phyloP scores from a whole-genome alignment of 495 filamentous ascomycete species.

The Daldinia loculata region DNA sequence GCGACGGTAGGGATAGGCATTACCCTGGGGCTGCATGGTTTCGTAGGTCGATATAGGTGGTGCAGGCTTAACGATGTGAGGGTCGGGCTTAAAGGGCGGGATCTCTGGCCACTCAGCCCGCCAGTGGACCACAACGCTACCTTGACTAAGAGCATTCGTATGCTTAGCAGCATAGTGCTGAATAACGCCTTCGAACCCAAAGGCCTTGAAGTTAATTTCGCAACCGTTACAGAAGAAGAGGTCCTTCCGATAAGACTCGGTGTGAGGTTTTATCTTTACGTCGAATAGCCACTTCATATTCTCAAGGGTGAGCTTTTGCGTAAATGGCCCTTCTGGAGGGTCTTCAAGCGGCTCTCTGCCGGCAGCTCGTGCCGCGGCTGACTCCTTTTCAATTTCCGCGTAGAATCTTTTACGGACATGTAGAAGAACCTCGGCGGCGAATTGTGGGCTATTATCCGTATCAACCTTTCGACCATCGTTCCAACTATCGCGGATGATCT shows the following conservation, averaged over 20 bases:
- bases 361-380: conserved; percentile 54
- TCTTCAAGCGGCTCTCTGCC: conserved; percentile 53
- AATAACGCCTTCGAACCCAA: conserved; percentile 78
- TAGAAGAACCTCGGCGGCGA: conserved; percentile 72
- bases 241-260: conserved; percentile 68
- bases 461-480: conserved; percentile 62
- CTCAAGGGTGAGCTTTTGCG: conserved; percentile 71
- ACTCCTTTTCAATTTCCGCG: conserved; percentile 61
- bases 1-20: neutral
- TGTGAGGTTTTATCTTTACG: conserved; percentile 72
- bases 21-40: conserved; percentile 8
- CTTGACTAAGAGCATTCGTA: conserved; percentile 69
- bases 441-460: conserved; percentile 66
- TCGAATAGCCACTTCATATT: conserved; percentile 89
- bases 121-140: conserved; percentile 77
- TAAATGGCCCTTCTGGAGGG: conserved; percentile 62
- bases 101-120: conserved; percentile 79
- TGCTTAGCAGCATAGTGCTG: conserved; percentile 87
- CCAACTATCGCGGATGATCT: conserved; percentile 69
- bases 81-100: conserved; percentile 60
- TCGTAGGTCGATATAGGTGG: conserved; percentile 7
- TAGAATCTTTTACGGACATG: conserved; percentile 71
- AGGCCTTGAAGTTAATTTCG: conserved; percentile 66
- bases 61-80: conserved; percentile 1
- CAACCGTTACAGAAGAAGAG: conserved; percentile 79